A percentile compares a stretch with the other conserved stretches of the same genome.
These are phyloP conservation scores for Nicotiana paniculata DNA, from an alignment of 257 asterid genomes.

Conservation along the genomic window DNA sequence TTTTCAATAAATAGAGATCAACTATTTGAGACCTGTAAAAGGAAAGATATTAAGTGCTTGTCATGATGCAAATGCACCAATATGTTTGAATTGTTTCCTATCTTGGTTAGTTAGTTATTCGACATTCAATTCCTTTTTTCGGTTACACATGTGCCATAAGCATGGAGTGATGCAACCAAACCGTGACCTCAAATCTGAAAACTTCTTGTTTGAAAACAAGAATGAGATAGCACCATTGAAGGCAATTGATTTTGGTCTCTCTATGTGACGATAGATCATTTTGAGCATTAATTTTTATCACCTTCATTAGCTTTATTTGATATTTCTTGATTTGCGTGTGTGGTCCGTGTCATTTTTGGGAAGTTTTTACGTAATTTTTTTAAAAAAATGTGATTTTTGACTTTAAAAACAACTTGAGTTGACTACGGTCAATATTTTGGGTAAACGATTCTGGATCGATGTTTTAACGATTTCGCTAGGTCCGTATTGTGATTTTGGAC, in stretches of 20 bases:
- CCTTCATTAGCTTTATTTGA: no score
- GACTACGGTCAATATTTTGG: no score
- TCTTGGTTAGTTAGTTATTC: not conserved
- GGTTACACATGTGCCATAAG: constrained; percentile 37
- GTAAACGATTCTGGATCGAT: no score
- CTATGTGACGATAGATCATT: no score
- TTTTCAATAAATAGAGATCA: not conserved
- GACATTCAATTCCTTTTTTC: not conserved
- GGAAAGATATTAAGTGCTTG: not conserved
- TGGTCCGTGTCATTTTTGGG: no score
- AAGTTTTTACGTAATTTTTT: no score
- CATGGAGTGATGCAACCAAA: constrained; percentile 51
- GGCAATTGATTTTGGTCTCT: constrained; percentile 45
- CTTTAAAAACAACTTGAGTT: no score
- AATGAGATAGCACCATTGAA: constrained; percentile 38
- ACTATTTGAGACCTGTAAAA: not conserved
- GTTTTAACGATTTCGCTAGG: no score
- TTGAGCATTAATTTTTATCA: no score
- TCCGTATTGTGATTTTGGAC: no score
- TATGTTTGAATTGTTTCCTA: not conserved
- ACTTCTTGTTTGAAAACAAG: constrained; percentile 38
- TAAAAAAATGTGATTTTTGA: no score
- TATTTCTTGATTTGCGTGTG: no score
- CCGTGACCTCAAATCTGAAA: constrained; percentile 47
- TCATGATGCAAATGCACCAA: not conserved